Conservation (phyloP, 1,139 yeast genomes). For the Kazachstania sp. region DNA sequence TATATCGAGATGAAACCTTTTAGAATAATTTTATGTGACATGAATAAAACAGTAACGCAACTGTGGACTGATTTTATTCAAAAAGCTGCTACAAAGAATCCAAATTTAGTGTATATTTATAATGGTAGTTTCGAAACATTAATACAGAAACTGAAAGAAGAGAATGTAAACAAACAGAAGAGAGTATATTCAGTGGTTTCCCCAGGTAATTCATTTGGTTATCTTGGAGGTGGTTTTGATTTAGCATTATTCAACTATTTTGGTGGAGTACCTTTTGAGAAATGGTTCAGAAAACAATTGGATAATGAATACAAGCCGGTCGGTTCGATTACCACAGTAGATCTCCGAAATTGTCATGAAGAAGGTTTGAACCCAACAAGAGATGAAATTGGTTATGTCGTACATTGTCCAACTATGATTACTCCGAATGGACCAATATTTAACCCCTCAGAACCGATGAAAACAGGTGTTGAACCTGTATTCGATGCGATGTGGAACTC, state of each 20-base stretch:
- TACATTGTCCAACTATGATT: constrained; percentile 45
- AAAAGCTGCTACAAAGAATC: constrained; percentile 4
- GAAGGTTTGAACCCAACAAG: constrained; percentile 1
- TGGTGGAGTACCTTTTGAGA: constrained; percentile 22
- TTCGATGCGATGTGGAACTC: constrained; percentile 43
- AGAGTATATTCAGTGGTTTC: constrained; percentile 35
- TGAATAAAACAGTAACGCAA: constrained; percentile 12
- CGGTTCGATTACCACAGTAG: constrained; percentile 21
- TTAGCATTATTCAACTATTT: constrained; percentile 35
- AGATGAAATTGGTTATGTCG: constrained; percentile 30
- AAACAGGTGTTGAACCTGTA: constrained; percentile 28
- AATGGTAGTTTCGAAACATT: constrained; percentile 13
- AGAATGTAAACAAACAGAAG: neutral
- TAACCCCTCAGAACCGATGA: constrained; percentile 10
- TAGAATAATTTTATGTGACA: constrained; percentile 19
- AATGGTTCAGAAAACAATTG: constrained; percentile 26
- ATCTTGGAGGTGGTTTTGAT: constrained; percentile 47
- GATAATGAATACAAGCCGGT: constrained; percentile 23
- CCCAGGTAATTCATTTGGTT: constrained; percentile 48
- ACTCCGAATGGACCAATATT: constrained; percentile 32
- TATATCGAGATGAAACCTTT: constrained; percentile 7
- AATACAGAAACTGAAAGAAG: constrained; percentile 5
- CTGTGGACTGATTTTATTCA: constrained; percentile 15
- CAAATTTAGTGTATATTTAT: constrained; percentile 9
- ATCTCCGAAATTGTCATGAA: constrained; percentile 12